These are phyloP conservation scores for Leccinum fibrillosum DNA, from an alignment of 768 basidiomycete species.

Conservation along the genomic window DNA sequence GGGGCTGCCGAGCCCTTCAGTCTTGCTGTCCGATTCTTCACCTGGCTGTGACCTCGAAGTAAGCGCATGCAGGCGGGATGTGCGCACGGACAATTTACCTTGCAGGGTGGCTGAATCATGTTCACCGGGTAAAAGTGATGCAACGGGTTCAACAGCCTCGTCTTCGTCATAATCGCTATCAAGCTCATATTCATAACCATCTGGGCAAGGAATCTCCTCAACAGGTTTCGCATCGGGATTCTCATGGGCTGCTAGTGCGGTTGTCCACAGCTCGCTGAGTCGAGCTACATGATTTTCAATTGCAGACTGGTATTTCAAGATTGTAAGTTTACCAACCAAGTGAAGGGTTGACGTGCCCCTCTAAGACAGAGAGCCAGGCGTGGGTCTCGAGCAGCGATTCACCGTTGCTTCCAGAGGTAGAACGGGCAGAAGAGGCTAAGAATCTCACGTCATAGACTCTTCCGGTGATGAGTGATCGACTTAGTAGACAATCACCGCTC, in stretches of 20 bases:
- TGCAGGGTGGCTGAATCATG: neutral
- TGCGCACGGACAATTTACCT: no score
- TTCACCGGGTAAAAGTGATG: neutral
- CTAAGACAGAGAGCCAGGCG: constrained; percentile 15
- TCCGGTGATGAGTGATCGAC: constrained; percentile 16
- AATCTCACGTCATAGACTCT: constrained; percentile 20
- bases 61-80: no score
- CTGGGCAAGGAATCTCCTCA: constrained; percentile 7
- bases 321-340: constrained; percentile 4
- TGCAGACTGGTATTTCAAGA: neutral
- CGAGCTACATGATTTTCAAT: constrained; percentile 11
- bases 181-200: constrained; percentile 16
- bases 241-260: neutral
- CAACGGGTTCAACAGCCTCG: neutral
- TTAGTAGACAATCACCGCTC: constrained; percentile 5
- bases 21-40: no score
- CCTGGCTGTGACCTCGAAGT: no score
- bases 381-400: constrained; percentile 5
- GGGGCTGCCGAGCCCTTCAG: no score
- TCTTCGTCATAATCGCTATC: constrained; percentile 28
- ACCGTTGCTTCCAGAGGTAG: neutral
- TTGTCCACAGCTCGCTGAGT: constrained; percentile 9
- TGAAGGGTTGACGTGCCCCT: constrained; percentile 3
- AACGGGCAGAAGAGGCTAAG: constrained; percentile 6
- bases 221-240: neutral